phyloP scores from a whole-genome alignment of 352 stramenopile species.

The Phytophthora pluvialis region DNA sequence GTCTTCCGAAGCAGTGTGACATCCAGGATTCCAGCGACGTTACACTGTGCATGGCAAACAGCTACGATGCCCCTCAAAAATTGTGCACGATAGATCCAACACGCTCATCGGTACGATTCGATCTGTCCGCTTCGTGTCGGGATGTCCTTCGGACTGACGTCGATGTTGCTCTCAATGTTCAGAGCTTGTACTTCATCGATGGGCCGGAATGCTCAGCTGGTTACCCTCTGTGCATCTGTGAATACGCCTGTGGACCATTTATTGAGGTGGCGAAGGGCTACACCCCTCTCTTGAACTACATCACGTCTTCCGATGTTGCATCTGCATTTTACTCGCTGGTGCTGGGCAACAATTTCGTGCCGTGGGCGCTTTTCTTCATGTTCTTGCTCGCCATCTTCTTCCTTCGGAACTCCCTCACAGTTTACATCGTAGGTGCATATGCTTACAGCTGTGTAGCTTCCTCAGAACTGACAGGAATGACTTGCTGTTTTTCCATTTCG shows the following conservation, averaged over 20 bases:
- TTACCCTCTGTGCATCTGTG: constrained; percentile 71
- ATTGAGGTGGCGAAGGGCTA: constrained; percentile 48
- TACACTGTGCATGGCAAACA: constrained; percentile 41
- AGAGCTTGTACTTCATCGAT: constrained; percentile 56
- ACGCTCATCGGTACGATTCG: constrained; percentile 40
- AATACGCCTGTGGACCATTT: constrained; percentile 72
- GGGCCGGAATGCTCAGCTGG: constrained; percentile 42
- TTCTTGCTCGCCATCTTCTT: constrained; percentile 52
- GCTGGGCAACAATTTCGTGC: constrained; percentile 44
- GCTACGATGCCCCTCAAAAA: constrained; percentile 38
- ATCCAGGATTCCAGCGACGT: constrained; percentile 51
- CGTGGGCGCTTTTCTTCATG: constrained; percentile 46
- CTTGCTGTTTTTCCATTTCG: neutral
- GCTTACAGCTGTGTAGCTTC: neutral
- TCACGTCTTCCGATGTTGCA: constrained; percentile 38
- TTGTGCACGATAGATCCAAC: constrained; percentile 43
- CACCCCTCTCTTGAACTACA: constrained; percentile 37
- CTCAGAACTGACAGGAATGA: neutral
- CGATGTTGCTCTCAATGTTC: constrained; percentile 11
- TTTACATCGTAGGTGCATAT: constrained; percentile 43
- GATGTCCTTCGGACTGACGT: no score
- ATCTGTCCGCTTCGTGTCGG: neutral
- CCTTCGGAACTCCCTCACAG: constrained; percentile 59
- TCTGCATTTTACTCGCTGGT: constrained; percentile 45
- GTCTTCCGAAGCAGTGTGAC: constrained; percentile 61